Percentiles rank a stretch among this genome's conserved stretches.
These are phyloP conservation scores for barley (Hordeum vulgare) DNA, from an alignment of 176 grass and related monocot genomes.

Conservation along the genomic window MorexV3_pseudomolecules_assembly NC_058522.1:530881633-530882132, in stretches of 20 bases:
- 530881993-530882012: not conserved
- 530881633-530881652: conserved; percentile 28
- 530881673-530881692: conserved; percentile 23
- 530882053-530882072: too few species aligned
- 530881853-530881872: not conserved
- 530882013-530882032: too few species aligned
- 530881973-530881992: not conserved
- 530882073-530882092: too few species aligned
- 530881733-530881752: not conserved
- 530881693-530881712: conserved; percentile 37
- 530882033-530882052: not conserved
- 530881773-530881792: conserved; percentile 29
- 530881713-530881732: not conserved
- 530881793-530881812: conserved; percentile 47
- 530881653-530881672: conserved; percentile 11
- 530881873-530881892: not conserved
- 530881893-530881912: not conserved
- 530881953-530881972: not conserved
- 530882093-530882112: too few species aligned
- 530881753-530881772: conserved; percentile 37
- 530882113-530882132: not conserved
- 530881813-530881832: conserved; percentile 31
- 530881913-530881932: too few species aligned
- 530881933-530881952: too few species aligned
- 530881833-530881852: conserved; percentile 24